Percentiles rank a stretch among this genome's conserved stretches.
Evolutionary conservation across 164 flowering plant species (phyloP).

Genomic region (Aristolochia californica): DNA sequence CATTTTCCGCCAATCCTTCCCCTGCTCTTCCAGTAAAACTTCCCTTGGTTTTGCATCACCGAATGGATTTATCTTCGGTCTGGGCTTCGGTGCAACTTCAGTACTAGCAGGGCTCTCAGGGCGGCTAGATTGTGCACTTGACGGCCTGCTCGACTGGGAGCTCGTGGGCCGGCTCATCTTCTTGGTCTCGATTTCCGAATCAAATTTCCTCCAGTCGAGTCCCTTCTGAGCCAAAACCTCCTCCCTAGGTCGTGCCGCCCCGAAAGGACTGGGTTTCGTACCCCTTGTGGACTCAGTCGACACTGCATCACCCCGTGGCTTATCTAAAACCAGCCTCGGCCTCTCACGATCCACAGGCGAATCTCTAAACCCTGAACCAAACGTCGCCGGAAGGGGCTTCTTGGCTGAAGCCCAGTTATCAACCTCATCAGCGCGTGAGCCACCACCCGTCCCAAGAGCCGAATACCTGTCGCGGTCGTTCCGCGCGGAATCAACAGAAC

Average conservation of each 20-base stretch:
- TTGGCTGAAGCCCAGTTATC: conserved; percentile 68
- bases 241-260: conserved; percentile 85
- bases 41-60: conserved; percentile 97
- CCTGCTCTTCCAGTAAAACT: conserved; percentile 57
- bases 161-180: conserved; percentile 66
- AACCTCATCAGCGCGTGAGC: conserved; percentile 71
- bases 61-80: conserved; percentile 79
- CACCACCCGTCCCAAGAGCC: conserved; percentile 38
- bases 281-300: conserved; percentile 27
- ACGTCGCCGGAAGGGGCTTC: conserved; percentile 27
- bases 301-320: conserved; percentile 23
- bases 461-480: conserved; percentile 27
- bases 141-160: conserved; percentile 75
- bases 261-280: conserved; percentile 64
- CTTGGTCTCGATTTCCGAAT: conserved; percentile 49
- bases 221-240: conserved; percentile 88
- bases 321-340: conserved; percentile 44
- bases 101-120: conserved; percentile 33
- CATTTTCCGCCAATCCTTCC: conserved; percentile 86
- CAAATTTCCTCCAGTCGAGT: conserved; percentile 73
- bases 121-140: conserved; percentile 57
- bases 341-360: conserved; percentile 28
- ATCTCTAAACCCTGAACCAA: conserved; percentile 24
- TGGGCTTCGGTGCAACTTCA: conserved; percentile 32
- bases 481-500: conserved; percentile 26